A percentile compares a stretch with the other conserved stretches of the same genome.
Conservation (phyloP, 495 filamentous ascomycete genomes). For the Umbilicaria muhlenbergii region DNA sequence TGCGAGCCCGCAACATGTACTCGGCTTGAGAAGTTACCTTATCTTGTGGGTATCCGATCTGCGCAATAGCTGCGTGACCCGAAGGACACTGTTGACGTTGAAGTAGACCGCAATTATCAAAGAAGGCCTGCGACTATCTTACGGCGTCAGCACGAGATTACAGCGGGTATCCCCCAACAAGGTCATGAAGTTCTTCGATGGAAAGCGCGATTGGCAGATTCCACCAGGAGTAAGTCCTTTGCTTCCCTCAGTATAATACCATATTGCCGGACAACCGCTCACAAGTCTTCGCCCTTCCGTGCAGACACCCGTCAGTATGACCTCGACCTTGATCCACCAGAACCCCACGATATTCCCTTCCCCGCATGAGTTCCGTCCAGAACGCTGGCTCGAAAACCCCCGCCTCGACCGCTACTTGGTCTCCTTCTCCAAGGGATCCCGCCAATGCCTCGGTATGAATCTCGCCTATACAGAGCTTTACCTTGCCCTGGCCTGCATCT, state of each 20-base stretch:
- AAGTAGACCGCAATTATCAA: constrained; percentile 4
- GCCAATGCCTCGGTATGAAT: constrained; percentile 32
- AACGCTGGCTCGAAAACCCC: constrained; percentile 29
- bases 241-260: constrained; percentile 2
- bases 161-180: constrained; percentile 25
- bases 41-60: background rate
- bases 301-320: constrained; percentile 31
- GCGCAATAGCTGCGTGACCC: no score
- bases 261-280: background rate
- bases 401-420: constrained; percentile 22
- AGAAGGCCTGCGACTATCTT: constrained; percentile 5
- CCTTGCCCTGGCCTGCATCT: constrained; percentile 20
- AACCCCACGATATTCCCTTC: constrained; percentile 16
- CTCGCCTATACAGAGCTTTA: constrained; percentile 28
- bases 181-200: constrained; percentile 24
- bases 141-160: constrained; percentile 24
- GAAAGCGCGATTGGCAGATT: constrained; percentile 20
- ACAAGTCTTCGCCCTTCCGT: background rate
- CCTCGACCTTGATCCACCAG: constrained; percentile 29
- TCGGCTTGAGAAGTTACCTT: constrained; percentile 34
- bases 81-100: background rate
- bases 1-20: constrained; percentile 16
- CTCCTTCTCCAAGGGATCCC: constrained; percentile 28
- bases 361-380: constrained; percentile 19
- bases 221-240: constrained; percentile 17